Evolutionary conservation across 163 green algal genomes (phyloP).

Genomic region (Chloroidium sp.): DNA sequence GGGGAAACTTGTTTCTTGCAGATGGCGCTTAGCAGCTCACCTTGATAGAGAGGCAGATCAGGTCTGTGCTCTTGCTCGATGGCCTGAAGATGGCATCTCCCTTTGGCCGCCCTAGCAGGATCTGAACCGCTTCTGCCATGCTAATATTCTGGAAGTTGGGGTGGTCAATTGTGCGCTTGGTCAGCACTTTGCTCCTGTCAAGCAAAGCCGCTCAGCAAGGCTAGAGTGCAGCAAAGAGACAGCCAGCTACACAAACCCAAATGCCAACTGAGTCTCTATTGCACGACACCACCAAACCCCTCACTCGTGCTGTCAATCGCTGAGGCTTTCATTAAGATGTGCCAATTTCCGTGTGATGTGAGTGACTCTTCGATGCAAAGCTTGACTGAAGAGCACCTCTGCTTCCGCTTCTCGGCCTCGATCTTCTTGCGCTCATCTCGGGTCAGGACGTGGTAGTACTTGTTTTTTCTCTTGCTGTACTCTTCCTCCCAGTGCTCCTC

Average conservation of each 20-base stretch:
- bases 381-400: not conserved
- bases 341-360: too few species aligned
- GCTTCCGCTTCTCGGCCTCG: not conserved
- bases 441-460: slow-evolving; percentile 12
- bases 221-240: too few species aligned
- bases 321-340: too few species aligned
- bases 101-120: slow-evolving; percentile 10
- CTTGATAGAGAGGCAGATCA: slow-evolving; percentile 31
- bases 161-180: slow-evolving; percentile 50
- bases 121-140: slow-evolving; percentile 17
- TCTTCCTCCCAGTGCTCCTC: slow-evolving; percentile 32
- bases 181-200: not conserved
- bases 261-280: too few species aligned
- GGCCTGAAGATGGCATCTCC: slow-evolving; percentile 17
- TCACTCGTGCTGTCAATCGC: too few species aligned
- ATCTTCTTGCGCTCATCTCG: slow-evolving; percentile 4
- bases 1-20: too few species aligned
- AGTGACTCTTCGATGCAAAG: too few species aligned
- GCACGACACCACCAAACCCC: too few species aligned
- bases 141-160: slow-evolving; percentile 68
- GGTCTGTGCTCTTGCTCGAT: slow-evolving; percentile 12
- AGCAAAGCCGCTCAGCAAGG: too few species aligned
- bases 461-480: slow-evolving; percentile 14
- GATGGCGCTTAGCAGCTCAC: not conserved
- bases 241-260: too few species aligned